Base-by-base conservation (phyloP, 495 filamentous ascomycete species). In the Jackrogersella multiformis region DNA sequence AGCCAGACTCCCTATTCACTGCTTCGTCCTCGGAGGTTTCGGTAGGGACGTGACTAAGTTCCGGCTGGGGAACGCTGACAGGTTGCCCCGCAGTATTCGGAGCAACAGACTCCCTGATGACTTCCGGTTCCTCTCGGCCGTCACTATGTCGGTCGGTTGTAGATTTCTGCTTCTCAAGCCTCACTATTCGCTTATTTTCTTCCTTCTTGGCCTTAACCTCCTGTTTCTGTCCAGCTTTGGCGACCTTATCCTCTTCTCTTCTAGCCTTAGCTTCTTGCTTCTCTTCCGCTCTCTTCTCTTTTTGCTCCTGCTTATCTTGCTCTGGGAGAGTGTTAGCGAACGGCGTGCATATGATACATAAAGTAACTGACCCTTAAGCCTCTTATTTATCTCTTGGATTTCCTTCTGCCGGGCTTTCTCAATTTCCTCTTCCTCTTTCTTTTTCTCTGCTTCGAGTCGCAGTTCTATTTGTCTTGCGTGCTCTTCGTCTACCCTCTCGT, bases 401-500 rank as follows among this genome's bases (percentile, higher is more conserved):
- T 84, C 80, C 73, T 74, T 82, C 56, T 83, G 77, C 32, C 80
- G 74, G 30, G 76, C 71, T 68, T 77, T 80, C 44, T 82, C 73
- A 45, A 63, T 71, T 56, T 81, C 80, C 20, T 71, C 76, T 49
- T 84, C 80, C 61, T 76, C 77, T 49, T 77, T 81, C 38, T 77
- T 76, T 32, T 74, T 79, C 52, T 84, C 81, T 71, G 82, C 77
- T n/a, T 85, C 83, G 34, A 70, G 9, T 64, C 76, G 79, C 16
- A 78, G 44, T 49, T 86, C 85, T 4, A 84, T 85, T 45, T 86
- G 82, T 18, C 88, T 82, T 61, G 87, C 81, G 49, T 82, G 81
- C 69, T 91, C 87, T 46, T 79, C 79, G 70, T 94, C 91, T 0
- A 90, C 89, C 30, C 86, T 88, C 16, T 89, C 88, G 48, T 88